A percentile compares a stretch with the other conserved stretches of the same genome.
Conservation (phyloP, 495 filamentous ascomycete species). For the Hypoxylon subgilvum region DNA sequence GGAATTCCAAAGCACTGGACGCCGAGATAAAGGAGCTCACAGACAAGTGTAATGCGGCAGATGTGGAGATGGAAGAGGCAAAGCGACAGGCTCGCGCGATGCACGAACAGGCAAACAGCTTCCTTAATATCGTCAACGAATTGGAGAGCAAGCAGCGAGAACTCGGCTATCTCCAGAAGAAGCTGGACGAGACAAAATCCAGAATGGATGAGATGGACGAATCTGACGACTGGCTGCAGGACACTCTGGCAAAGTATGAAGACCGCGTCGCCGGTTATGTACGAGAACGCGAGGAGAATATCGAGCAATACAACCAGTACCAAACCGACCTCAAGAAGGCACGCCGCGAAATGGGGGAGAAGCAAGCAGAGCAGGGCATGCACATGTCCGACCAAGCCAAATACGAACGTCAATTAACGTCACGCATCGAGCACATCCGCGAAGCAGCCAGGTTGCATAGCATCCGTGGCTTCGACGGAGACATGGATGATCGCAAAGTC, state of each 20-base stretch:
- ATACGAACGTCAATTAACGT: conserved; percentile 77
- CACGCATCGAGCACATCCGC: conserved; percentile 73
- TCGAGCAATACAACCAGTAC: conserved; percentile 66
- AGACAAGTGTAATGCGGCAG: conserved; percentile 65
- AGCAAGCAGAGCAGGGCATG: conserved; percentile 82
- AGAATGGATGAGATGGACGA: conserved; percentile 78
- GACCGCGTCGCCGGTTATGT: conserved; percentile 69
- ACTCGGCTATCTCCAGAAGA: conserved; percentile 60
- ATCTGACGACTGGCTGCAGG: conserved; percentile 76
- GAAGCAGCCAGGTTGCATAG: conserved; percentile 79
- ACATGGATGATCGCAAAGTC: conserved; percentile 75
- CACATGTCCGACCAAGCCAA: conserved; percentile 84
- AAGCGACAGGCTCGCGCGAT: conserved; percentile 50
- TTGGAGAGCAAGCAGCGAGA: conserved; percentile 77
- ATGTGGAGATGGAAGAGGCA: conserved; percentile 52
- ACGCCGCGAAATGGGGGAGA: conserved; percentile 66
- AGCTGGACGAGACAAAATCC: conserved; percentile 69
- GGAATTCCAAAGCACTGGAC: conserved; percentile 66
- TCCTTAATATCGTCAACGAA: conserved; percentile 63
- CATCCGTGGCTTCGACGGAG: conserved; percentile 81
- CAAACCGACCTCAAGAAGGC: conserved; percentile 64
- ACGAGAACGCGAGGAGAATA: conserved; percentile 66
- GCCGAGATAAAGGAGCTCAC: conserved; percentile 64
- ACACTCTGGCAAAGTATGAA: conserved; percentile 81
- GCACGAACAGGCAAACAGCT: conserved; percentile 52